These are phyloP conservation scores for Nannizzia gypsea DNA, from an alignment of 2,329 filamentous ascomycete species.

Conservation along the genomic window DNA sequence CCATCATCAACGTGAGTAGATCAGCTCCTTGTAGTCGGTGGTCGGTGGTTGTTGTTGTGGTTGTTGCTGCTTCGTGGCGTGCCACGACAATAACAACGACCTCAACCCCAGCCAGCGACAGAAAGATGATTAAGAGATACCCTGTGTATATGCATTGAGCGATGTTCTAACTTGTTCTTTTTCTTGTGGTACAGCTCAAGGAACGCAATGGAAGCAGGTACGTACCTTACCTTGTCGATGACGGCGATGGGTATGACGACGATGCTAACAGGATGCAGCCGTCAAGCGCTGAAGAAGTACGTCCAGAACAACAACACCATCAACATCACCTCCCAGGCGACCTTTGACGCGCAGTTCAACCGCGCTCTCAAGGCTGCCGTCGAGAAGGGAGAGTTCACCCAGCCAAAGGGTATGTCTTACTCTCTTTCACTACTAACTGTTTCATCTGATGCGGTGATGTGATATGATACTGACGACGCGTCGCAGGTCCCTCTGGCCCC, in stretches of 20 bases:
- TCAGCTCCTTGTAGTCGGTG: slow-evolving; percentile 19
- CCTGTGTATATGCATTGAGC: slow-evolving; percentile 1
- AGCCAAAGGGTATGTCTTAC: slow-evolving; percentile 67
- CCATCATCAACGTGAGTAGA: slow-evolving; percentile 57
- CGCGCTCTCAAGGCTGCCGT: slow-evolving; percentile 70
- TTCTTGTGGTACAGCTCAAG: slow-evolving; percentile 45
- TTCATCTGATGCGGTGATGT: background rate
- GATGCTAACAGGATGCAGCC: slow-evolving; percentile 35
- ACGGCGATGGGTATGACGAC: slow-evolving; percentile 6
- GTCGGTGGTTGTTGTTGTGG: background rate
- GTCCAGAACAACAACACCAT: slow-evolving; percentile 54
- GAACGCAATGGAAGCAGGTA: slow-evolving; percentile 60
- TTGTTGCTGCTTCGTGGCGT: too few relatives aligned
- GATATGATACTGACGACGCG: slow-evolving; percentile 23
- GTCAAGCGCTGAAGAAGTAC: slow-evolving; percentile 65
- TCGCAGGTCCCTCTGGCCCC: slow-evolving; percentile 66
- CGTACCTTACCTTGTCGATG: slow-evolving; percentile 26
- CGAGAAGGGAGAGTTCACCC: slow-evolving; percentile 74
- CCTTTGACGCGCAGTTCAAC: slow-evolving; percentile 70
- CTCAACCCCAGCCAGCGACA: background rate
- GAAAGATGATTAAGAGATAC: slow-evolving; percentile 9
- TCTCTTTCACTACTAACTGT: background rate
- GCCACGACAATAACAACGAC: background rate
- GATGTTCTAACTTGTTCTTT: slow-evolving; percentile 38
- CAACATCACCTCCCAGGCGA: slow-evolving; percentile 41